Evolutionary conservation across 768 basidiomycete genomes (phyloP), one percentile per base, ranked within the genome.

Genomic region (Suillus discolor): DNA sequence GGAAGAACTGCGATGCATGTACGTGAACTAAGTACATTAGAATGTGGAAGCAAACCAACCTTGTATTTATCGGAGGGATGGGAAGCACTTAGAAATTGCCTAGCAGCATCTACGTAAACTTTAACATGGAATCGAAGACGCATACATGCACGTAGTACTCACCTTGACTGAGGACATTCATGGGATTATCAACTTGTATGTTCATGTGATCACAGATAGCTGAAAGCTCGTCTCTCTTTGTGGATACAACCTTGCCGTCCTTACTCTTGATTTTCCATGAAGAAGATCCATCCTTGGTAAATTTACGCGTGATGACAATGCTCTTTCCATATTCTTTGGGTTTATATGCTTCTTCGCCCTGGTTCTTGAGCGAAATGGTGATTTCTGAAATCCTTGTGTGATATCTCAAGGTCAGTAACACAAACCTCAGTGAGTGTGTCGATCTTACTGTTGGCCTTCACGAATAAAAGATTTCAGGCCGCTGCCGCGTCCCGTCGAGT

Each of bases 141-240:
- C 3, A 28, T 11, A 25, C 6, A 20, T n/a, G 16, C 28, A 28
- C 8, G 25, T 34, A 11, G 59, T 31, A 66, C 72, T 31, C 67
- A 84, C 91, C 93, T 83, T 95, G 94, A 1, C 93, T 96, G 53
- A 97, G 83, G 31, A 99, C 90, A 67, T 94, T 98, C 88, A 98
- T 89, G 2, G 96, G 97, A 72, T 96, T 96, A 74, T 97, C 95
- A 66, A 97, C 93, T 74, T 97, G 95, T 63, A 99, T 93, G 71
- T 95, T 95, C 91, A 97, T 97, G 69, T 95, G 91, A 73, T 97
- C 94, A 71, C 91, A 91, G 60, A 99, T 98, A 2, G 89, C 87
- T 20, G 91, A 84, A 13, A 99, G 77, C 72, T 98, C 96, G 12
- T 94, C 89, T 69, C 88, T 87, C 80, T 93, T 95, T 16, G 81